Evolutionary conservation across 2,329 filamentous ascomycete genomes (phyloP).

Genomic region (Talaromyces sp.): DNA sequence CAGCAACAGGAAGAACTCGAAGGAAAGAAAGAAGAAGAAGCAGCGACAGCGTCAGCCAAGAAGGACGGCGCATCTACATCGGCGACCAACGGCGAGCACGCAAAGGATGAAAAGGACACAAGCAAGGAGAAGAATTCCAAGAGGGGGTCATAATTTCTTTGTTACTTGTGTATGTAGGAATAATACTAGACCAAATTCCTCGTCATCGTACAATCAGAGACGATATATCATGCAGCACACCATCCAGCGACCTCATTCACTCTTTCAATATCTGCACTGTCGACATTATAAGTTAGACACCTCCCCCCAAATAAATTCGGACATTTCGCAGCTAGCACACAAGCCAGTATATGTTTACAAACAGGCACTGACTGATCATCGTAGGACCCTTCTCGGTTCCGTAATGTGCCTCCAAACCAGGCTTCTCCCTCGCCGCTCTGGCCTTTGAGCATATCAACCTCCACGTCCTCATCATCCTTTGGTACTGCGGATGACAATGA

Average conservation of each 20-base stretch:
- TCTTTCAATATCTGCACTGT: constrained; percentile 40
- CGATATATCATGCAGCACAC: constrained; percentile 47
- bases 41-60: constrained; percentile 52
- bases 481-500: neutral
- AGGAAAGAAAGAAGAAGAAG: constrained; percentile 66
- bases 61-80: constrained; percentile 57
- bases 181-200: constrained; percentile 23
- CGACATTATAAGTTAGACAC: constrained; percentile 39
- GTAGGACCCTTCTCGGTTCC: constrained; percentile 17
- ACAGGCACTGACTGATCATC: constrained; percentile 34
- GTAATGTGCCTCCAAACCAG: constrained; percentile 38
- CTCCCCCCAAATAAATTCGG: constrained; percentile 53
- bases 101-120: constrained; percentile 50
- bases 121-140: constrained; percentile 59
- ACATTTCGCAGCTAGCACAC: constrained; percentile 69
- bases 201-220: neutral
- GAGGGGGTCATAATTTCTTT: constrained; percentile 52
- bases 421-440: neutral
- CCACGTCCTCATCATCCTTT: neutral
- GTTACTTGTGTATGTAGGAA: neutral
- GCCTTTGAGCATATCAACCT: neutral
- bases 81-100: constrained; percentile 48
- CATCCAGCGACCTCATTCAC: constrained; percentile 72
- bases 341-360: constrained; percentile 90
- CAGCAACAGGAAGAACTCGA: constrained; percentile 97